These are phyloP conservation scores for Hamamelis virginiana DNA, from an alignment of 164 flowering plant genomes.

Conservation along the genomic window DNA sequence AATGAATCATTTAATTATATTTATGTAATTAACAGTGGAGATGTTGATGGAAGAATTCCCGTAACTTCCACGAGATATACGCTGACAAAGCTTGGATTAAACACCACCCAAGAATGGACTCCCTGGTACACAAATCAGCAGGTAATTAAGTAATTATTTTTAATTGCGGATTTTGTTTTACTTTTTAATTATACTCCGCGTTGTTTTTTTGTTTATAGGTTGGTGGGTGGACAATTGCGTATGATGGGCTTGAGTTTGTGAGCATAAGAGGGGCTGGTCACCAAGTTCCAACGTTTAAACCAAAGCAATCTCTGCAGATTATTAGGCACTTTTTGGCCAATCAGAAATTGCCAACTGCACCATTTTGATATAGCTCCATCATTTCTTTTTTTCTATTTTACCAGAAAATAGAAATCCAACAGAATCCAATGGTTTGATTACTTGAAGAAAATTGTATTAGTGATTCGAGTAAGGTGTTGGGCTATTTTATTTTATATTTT, in stretches of 20 bases:
- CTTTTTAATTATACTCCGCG: too few relatives aligned
- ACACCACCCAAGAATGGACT: slow-evolving; percentile 50
- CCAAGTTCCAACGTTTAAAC: slow-evolving; percentile 62
- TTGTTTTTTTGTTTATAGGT: slow-evolving; percentile 35
- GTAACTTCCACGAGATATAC: slow-evolving; percentile 64
- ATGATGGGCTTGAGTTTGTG: slow-evolving; percentile 61
- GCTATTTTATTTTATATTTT: too few relatives aligned
- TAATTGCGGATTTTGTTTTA: not conserved
- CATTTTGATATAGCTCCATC: slow-evolving; percentile 23
- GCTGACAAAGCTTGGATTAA: slow-evolving; percentile 48
- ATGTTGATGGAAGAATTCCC: slow-evolving; percentile 73
- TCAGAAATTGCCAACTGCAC: slow-evolving; percentile 40
- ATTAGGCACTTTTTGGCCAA: slow-evolving; percentile 44
- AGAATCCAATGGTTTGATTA: too few relatives aligned
- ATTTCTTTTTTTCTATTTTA: too few relatives aligned
- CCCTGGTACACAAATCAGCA: slow-evolving; percentile 59
- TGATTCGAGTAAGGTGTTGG: too few relatives aligned
- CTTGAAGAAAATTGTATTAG: too few relatives aligned
- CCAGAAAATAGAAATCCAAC: too few relatives aligned
- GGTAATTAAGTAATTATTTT: slow-evolving; percentile 28
- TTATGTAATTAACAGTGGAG: slow-evolving; percentile 45
- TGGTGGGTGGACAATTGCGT: slow-evolving; percentile 70
- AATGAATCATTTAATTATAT: too few relatives aligned
- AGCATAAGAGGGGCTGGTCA: slow-evolving; percentile 83
- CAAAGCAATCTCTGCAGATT: slow-evolving; percentile 48